A percentile compares a stretch with the other conserved stretches of the same genome.
Evolutionary conservation across 208 protist genomes (phyloP).

Genomic region (Trypanosoma cruzi): DNA sequence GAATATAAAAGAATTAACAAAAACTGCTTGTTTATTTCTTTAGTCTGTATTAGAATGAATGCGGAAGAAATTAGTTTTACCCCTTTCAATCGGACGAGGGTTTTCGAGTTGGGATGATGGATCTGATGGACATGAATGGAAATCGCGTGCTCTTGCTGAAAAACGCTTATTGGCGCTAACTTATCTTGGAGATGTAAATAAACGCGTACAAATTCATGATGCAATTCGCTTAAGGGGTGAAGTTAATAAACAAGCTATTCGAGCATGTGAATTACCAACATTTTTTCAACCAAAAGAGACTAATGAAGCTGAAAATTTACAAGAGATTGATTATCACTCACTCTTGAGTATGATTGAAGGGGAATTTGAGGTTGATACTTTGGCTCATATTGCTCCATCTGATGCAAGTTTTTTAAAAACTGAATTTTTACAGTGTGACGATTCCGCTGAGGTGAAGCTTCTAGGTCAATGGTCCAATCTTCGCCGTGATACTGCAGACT

Average conservation of each 20-base stretch:
- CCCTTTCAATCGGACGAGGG: background rate
- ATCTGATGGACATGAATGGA: slow-evolving; percentile 68
- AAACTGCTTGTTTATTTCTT: background rate
- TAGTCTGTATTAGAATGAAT: slow-evolving; percentile 22
- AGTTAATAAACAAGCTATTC: slow-evolving; percentile 26
- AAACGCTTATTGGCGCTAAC: slow-evolving; percentile 61
- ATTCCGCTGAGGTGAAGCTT: slow-evolving; percentile 27
- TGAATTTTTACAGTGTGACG: slow-evolving; percentile 47
- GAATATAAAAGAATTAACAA: background rate
- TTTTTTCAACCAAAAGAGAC: slow-evolving; percentile 15
- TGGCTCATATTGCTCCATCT: slow-evolving; percentile 36
- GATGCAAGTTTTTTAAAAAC: slow-evolving; percentile 50
- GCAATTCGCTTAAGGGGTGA: slow-evolving; percentile 39
- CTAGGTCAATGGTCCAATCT: slow-evolving; percentile 54
- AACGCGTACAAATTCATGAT: slow-evolving; percentile 79
- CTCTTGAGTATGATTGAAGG: slow-evolving; percentile 34
- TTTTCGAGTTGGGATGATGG: slow-evolving; percentile 43
- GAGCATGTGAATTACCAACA: slow-evolving; percentile 9
- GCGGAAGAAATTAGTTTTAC: slow-evolving; percentile 18
- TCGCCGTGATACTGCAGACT: slow-evolving; percentile 58
- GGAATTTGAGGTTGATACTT: slow-evolving; percentile 30
- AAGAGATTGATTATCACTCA: slow-evolving; percentile 29
- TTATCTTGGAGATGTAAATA: slow-evolving; percentile 74
- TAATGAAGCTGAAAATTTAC: slow-evolving; percentile 5
- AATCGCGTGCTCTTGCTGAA: slow-evolving; percentile 62